A percentile compares a stretch with the other conserved stretches of the same genome.
phyloP scores from a whole-genome alignment of 164 flowering plant species.

The Liquidambar formosana region DNA sequence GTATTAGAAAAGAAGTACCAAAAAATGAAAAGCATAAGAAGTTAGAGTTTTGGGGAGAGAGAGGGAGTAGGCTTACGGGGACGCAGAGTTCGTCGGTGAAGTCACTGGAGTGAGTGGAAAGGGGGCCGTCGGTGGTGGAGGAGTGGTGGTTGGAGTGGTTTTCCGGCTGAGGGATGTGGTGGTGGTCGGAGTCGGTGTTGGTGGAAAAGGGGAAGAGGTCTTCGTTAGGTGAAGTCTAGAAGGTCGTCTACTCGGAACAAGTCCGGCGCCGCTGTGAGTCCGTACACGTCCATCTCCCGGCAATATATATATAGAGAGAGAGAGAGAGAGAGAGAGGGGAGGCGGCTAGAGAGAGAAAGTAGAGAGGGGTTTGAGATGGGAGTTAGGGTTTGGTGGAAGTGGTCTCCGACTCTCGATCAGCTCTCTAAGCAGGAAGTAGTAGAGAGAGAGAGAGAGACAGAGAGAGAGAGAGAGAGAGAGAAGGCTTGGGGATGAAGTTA shows the following conservation, averaged over 20 bases:
- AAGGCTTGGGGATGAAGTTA: background rate
- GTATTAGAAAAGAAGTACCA: background rate
- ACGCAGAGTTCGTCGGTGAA: slow-evolving; percentile 48
- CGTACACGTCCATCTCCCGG: slow-evolving; percentile 41
- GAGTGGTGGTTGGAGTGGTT: slow-evolving; percentile 14
- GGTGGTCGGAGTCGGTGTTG: slow-evolving; percentile 19
- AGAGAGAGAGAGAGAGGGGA: slow-evolving; percentile 9
- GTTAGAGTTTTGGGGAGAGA: background rate
- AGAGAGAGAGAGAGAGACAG: slow-evolving; percentile 9
- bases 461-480: background rate
- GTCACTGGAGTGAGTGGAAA: slow-evolving; percentile 14
- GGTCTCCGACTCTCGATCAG: no score
- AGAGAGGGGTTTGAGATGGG: background rate
- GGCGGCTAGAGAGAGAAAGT: background rate
- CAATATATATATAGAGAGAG: background rate
- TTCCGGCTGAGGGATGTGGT: slow-evolving; percentile 4
- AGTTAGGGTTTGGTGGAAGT: no score
- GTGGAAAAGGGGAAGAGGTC: slow-evolving; percentile 31
- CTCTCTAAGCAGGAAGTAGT: no score
- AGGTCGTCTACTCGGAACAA: slow-evolving; percentile 54
- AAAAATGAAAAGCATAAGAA: background rate
- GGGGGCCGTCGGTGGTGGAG: background rate
- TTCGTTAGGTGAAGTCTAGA: slow-evolving; percentile 45
- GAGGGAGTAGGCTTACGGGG: slow-evolving; percentile 31
- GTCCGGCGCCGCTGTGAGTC: slow-evolving; percentile 26